These are phyloP conservation scores for Solanum lignicaule DNA, from an alignment of 257 asterid genomes.

Conservation along the genomic window DNA sequence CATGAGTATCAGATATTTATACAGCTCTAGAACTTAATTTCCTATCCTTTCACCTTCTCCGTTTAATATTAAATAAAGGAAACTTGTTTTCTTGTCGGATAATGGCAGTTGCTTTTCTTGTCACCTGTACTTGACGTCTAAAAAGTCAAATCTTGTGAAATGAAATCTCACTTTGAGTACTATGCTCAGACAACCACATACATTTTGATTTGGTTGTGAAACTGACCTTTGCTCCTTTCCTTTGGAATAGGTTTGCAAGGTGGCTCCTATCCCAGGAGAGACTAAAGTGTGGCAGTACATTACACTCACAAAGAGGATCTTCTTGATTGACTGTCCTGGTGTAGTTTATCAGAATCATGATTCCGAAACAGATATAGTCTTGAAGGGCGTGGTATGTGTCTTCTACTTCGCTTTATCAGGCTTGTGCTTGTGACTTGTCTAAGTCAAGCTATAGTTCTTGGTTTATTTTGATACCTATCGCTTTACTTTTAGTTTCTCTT, in stretches of 20 bases:
- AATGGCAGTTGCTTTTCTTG: neutral
- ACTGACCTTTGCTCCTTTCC: neutral
- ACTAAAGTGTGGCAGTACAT: slow-evolving; percentile 99
- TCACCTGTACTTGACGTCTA: neutral
- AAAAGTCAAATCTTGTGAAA: neutral
- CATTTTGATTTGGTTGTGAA: neutral
- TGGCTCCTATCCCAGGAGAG: slow-evolving; percentile 97
- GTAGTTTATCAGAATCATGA: slow-evolving; percentile 82
- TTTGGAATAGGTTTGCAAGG: slow-evolving; percentile 70
- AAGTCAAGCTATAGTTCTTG: neutral
- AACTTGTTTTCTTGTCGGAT: neutral
- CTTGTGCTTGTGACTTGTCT: neutral
- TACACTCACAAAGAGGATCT: slow-evolving; percentile 78
- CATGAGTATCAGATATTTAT: neutral
- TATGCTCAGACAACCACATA: neutral
- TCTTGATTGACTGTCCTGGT: slow-evolving; percentile 95
- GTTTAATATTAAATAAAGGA: neutral
- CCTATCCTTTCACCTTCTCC: neutral
- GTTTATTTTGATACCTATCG: neutral
- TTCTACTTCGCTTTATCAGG: neutral
- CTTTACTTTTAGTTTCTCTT: neutral
- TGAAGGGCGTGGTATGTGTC: slow-evolving; percentile 92
- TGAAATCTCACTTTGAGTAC: neutral
- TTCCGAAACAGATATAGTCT: slow-evolving; percentile 81
- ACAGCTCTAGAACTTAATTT: neutral